A percentile compares a stretch with the other conserved stretches of the same genome.
Conservation (phyloP, 768 basidiomycete genomes). For the Rhodocollybia butyracea region DNA sequence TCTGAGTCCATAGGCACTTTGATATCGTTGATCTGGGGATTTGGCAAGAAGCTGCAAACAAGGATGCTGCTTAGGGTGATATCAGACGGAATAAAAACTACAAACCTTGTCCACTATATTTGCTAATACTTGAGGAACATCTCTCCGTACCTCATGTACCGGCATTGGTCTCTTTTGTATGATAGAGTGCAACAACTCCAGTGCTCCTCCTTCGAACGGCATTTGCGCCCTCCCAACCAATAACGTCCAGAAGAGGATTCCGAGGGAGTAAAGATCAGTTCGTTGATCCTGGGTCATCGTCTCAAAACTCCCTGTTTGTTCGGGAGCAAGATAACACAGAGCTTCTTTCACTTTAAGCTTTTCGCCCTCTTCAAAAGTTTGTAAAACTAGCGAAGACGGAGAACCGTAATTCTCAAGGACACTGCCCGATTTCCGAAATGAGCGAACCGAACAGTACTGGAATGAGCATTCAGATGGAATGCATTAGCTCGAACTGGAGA, state of each 20-base stretch:
- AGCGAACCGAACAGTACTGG: conserved; percentile 65
- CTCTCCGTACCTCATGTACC: conserved; percentile 70
- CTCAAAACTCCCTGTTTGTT: conserved; percentile 73
- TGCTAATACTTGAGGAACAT: conserved; percentile 69
- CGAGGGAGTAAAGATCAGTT: conserved; percentile 73
- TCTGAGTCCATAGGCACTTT: conserved; percentile 68
- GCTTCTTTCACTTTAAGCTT: conserved; percentile 74
- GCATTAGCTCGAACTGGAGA: conserved; percentile 66
- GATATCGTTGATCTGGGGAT: conserved; percentile 65
- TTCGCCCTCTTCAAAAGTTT: conserved; percentile 56
- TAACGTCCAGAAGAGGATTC: conserved; percentile 71
- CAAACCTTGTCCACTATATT: conserved; percentile 65
- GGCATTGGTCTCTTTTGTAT: conserved; percentile 73
- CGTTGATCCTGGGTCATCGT: conserved; percentile 69
- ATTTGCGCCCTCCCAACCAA: conserved; percentile 67
- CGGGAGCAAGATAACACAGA: conserved; percentile 70
- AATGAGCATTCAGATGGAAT: conserved; percentile 69
- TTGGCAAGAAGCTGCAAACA: conserved; percentile 56
- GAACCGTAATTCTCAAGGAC: conserved; percentile 71
- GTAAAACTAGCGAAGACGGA: conserved; percentile 65
- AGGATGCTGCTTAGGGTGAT: neutral
- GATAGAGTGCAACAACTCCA: conserved; percentile 68
- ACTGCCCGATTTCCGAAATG: conserved; percentile 76
- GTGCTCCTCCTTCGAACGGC: conserved; percentile 56
- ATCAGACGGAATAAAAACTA: neutral